Evolutionary conservation across 1,139 yeast genomes (phyloP), one percentile per base, ranked within the genome.

Genomic region (Pneumocystis jirovecii): DNA sequence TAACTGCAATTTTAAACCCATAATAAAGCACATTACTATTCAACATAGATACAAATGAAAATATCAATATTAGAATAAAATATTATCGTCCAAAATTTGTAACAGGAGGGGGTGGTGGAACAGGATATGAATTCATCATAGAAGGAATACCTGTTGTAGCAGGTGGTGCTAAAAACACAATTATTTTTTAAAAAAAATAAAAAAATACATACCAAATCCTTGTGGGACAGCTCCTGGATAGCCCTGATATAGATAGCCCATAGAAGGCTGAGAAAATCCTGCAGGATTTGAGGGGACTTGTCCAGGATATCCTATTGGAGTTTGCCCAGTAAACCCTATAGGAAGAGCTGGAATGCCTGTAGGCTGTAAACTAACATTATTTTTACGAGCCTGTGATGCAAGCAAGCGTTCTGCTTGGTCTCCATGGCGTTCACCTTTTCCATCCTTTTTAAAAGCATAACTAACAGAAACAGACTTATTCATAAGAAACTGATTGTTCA

Each of bases 401-500:
- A 91, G 78, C 64, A 82, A 69, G 70, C 97, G 79, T 72, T 91
- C 97, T 0, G 84, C 84, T 39, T 80, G 80, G 70, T 86, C 95
- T n/a, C 97, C 97, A 71, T 89, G 96, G 62, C 82, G 80, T 63
- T 79, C 80, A 65, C 80, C 82, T 64, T 79, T 79, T 21, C 82
- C 79, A 67, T 83, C 83, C 69, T 82, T 84, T 74, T 88, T 89
- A 72, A 80, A 84, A 0, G 96, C 96, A 73, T 89, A 91, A 39
- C 82, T 81, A 1, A 91, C 78, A 2, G 76, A 74, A 1, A 89
- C 78, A 59, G 82, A 82, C 65, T 81, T 80, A 73, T 89, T 89
- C 84, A 88, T 83, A 21, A 93, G 76, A 64, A 83, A 79, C 66
- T 83, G 84, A 4, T 87, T 86, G 71, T 89, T 80, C 84, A 91